These are phyloP conservation scores for Pseudogymnoascus sp. DNA, from an alignment of 2,329 filamentous ascomycete genomes.

Conservation along the genomic window DNA sequence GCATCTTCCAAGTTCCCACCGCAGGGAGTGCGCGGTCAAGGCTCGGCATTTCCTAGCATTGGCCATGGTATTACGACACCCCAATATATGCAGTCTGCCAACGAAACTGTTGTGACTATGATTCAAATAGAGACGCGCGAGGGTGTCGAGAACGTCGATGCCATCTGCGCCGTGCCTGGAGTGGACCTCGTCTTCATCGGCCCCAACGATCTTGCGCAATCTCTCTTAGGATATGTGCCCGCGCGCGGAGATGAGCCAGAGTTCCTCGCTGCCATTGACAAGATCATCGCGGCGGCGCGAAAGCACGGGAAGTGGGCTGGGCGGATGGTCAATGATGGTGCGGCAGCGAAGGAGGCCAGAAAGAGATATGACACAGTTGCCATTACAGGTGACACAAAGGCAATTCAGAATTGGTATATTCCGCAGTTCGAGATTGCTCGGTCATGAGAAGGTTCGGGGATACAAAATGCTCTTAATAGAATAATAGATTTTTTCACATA, in stretches of 20 bases:
- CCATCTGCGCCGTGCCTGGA: conserved; percentile 34
- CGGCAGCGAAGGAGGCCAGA: conserved; percentile 32
- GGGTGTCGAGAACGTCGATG: conserved; percentile 39
- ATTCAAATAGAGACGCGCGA: conserved; percentile 38
- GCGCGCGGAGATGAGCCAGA: conserved; percentile 38
- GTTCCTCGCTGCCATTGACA: conserved; percentile 39
- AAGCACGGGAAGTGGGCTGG: conserved; percentile 44
- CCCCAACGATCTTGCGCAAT: conserved; percentile 37
- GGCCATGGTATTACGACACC: conserved; percentile 36
- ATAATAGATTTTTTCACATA: background rate
- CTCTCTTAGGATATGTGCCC: conserved; percentile 38
- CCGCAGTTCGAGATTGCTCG: conserved; percentile 33
- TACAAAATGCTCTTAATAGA: background rate
- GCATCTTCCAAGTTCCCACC: conserved; percentile 41
- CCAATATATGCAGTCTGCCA: conserved; percentile 43
- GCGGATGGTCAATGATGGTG: conserved; percentile 39
- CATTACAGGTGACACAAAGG: conserved; percentile 38
- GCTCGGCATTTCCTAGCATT: conserved; percentile 42
- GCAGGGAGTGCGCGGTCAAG: conserved; percentile 40
- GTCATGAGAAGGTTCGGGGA: conserved; percentile 20
- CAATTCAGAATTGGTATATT: conserved; percentile 43
- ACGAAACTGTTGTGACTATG: conserved; percentile 38
- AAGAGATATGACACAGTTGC: conserved; percentile 37
- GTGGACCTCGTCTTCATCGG: conserved; percentile 39
- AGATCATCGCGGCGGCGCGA: conserved; percentile 36